phyloP scores from a whole-genome alignment of 257 asterid genomes.

The Marsdenia floribunda region DNA sequence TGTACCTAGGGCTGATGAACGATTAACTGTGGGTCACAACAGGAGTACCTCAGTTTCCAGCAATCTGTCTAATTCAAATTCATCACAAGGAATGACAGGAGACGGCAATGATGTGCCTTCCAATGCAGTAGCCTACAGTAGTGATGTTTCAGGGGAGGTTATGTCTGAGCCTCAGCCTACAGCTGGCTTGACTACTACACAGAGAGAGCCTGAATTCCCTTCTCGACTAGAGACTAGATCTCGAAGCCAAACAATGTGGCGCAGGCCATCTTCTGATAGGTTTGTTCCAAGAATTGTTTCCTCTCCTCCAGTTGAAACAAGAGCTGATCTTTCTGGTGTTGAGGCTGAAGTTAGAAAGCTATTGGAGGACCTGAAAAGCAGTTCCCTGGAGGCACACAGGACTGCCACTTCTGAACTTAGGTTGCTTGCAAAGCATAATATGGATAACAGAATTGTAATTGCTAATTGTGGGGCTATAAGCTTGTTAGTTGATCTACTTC shows the following conservation, averaged over 20 bases:
- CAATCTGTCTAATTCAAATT: constrained; percentile 45
- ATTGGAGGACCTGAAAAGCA: constrained; percentile 61
- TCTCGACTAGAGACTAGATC: constrained; percentile 49
- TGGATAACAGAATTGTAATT: constrained; percentile 66
- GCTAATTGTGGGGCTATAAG: constrained; percentile 58
- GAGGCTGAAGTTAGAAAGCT: constrained; percentile 57
- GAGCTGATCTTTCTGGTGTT: constrained; percentile 67
- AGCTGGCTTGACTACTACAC: constrained; percentile 32
- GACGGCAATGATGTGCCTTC: constrained; percentile 51
- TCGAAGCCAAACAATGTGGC: constrained; percentile 63
- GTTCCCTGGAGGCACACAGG: constrained; percentile 50
- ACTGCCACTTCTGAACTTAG: constrained; percentile 60
- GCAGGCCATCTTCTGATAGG: constrained; percentile 60
- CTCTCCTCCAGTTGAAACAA: constrained; percentile 52
- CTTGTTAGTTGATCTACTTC: constrained; percentile 57
- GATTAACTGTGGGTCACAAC: constrained; percentile 39
- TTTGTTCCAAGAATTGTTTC: constrained; percentile 52
- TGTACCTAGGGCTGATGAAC: constrained; percentile 32
- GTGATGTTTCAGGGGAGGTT: constrained; percentile 70
- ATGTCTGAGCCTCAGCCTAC: constrained; percentile 45
- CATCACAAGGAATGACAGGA: constrained; percentile 48
- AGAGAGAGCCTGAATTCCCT: constrained; percentile 46
- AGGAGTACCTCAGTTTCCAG: constrained; percentile 58
- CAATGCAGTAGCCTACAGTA: constrained; percentile 39
- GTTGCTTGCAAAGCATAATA: constrained; percentile 66